These are phyloP conservation scores for Chalciporus chontae DNA, from an alignment of 768 basidiomycete genomes.

Conservation along the genomic window DNA sequence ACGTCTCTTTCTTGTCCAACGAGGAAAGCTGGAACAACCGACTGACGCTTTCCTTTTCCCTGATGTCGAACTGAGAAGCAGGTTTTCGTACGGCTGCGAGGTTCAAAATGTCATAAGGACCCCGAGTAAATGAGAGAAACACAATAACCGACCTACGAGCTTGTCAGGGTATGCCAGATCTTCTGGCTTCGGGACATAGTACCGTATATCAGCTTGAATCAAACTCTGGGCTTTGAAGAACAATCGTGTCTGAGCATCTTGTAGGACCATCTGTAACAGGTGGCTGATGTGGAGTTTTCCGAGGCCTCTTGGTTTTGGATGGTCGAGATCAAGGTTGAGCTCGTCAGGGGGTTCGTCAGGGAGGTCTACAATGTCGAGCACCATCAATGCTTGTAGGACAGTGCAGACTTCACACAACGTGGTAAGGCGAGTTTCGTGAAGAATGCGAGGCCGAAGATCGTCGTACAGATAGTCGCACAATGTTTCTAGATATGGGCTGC, in stretches of 20 bases:
- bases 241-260: slow-evolving; percentile 92
- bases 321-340: slow-evolving; percentile 40
- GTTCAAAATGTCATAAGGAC: slow-evolving; percentile 4
- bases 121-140: neutral
- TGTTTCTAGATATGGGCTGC: slow-evolving; percentile 85
- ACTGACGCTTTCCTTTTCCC: slow-evolving; percentile 68
- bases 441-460: slow-evolving; percentile 90
- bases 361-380: slow-evolving; percentile 65
- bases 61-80: slow-evolving; percentile 41
- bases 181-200: slow-evolving; percentile 71
- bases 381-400: slow-evolving; percentile 93
- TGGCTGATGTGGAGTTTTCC: slow-evolving; percentile 73
- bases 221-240: slow-evolving; percentile 96
- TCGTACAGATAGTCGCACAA: slow-evolving; percentile 95
- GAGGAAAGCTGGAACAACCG: slow-evolving; percentile 69
- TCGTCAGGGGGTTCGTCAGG: slow-evolving; percentile 28
- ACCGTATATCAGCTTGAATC: slow-evolving; percentile 83
- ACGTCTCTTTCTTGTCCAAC: slow-evolving; percentile 73
- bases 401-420: slow-evolving; percentile 95
- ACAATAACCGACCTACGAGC: slow-evolving; percentile 53
- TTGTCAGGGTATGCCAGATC: slow-evolving; percentile 88
- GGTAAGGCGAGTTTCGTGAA: slow-evolving; percentile 86
- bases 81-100: slow-evolving; percentile 46
- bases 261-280: slow-evolving; percentile 83
- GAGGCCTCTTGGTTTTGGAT: slow-evolving; percentile 38